phyloP scores from a whole-genome alignment of 768 basidiomycete genomes.

The Phylloporus sp. region DNA sequence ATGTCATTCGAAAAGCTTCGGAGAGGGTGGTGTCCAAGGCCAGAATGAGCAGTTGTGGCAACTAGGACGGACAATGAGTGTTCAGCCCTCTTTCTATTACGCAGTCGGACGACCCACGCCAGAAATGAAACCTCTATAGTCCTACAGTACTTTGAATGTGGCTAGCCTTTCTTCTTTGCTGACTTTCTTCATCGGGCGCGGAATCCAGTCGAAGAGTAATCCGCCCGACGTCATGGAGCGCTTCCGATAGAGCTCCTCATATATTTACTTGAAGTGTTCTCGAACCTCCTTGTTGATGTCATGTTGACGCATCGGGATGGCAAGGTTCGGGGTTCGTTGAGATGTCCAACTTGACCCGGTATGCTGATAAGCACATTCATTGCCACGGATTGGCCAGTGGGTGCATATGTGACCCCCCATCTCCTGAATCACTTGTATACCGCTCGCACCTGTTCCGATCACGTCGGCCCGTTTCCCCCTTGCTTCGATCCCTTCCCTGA shows the following conservation, averaged over 20 bases:
- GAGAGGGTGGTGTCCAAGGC: too few relatives aligned
- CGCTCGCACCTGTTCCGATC: conserved; percentile 15
- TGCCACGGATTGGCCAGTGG: background rate
- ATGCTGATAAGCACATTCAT: background rate
- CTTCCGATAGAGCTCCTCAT: conserved; percentile 8
- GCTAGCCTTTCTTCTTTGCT: conserved; percentile 9
- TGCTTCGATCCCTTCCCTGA: conserved; percentile 5
- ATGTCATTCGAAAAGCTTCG: too few relatives aligned
- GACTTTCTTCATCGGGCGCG: background rate
- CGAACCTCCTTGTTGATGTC: conserved; percentile 1
- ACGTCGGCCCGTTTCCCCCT: conserved; percentile 8
- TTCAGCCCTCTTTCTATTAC: too few relatives aligned
- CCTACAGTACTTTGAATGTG: conserved; percentile 11
- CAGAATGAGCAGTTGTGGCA: too few relatives aligned
- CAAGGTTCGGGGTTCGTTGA: conserved; percentile 15
- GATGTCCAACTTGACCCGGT: conserved; percentile 4
- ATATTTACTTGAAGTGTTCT: conserved; percentile 11
- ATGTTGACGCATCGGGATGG: conserved; percentile 10
- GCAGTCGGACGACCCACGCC: background rate
- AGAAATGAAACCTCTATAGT: conserved; percentile 6
- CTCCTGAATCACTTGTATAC: conserved; percentile 12
- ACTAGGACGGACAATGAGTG: too few relatives aligned
- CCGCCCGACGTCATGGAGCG: background rate
- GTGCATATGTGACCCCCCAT: conserved; percentile 11
- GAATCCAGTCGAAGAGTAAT: background rate